These are phyloP conservation scores for Bryum argenteum DNA, from an alignment of 225 moss, liverwort and hornwort species.

Conservation along the genomic window DNA sequence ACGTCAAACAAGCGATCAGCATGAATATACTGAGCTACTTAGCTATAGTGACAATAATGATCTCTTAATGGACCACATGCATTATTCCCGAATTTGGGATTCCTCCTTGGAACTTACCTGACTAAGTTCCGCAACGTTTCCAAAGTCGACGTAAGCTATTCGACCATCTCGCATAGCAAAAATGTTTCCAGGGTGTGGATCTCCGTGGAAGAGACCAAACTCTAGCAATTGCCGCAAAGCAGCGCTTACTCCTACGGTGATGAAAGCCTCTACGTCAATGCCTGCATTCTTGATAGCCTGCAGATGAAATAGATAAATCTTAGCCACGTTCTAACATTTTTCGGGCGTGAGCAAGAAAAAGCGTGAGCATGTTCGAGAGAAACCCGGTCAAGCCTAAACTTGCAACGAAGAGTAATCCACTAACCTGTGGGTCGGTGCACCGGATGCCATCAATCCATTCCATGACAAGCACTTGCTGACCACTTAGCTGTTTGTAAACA, in stretches of 20 bases:
- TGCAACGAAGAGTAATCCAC: background rate
- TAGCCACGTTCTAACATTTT: background rate
- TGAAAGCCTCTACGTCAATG: constrained; percentile 92
- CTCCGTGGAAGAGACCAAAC: constrained; percentile 98
- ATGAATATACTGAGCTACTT: background rate
- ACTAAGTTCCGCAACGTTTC: constrained; percentile 98
- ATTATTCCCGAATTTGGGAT: background rate
- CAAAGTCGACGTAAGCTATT: constrained; percentile 97
- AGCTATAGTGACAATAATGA: background rate
- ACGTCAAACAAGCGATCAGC: background rate
- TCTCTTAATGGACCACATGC: background rate
- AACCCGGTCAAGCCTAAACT: background rate
- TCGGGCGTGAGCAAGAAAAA: too few species aligned
- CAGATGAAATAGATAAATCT: constrained; percentile 17
- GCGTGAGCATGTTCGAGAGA: too few species aligned
- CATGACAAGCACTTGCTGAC: constrained; percentile 84
- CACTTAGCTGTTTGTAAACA: constrained; percentile 73
- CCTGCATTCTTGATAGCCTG: constrained; percentile 93
- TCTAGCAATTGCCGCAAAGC: constrained; percentile 93
- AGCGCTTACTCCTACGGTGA: constrained; percentile 98
- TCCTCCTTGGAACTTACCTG: constrained; percentile 56
- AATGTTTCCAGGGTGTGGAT: constrained; percentile 98
- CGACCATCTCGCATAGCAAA: constrained; percentile 99
- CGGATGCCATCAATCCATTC: constrained; percentile 99
- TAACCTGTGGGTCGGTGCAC: constrained; percentile 92